phyloP scores from a whole-genome alignment of 768 basidiomycete genomes.

The Tulasnella sp. region DNA sequence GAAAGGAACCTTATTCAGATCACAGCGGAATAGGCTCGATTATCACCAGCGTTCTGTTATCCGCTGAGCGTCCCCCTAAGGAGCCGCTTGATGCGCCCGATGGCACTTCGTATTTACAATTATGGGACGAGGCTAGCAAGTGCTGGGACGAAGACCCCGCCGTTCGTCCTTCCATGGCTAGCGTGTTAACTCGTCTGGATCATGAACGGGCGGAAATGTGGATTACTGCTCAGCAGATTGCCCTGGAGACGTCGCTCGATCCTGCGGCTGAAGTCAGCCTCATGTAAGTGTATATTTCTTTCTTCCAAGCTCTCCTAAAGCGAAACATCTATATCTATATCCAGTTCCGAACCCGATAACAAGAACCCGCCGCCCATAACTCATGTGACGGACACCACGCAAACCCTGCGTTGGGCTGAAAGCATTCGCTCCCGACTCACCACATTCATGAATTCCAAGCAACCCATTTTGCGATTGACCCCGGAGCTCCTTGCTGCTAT shows the following conservation, averaged over 20 bases:
- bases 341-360: not conserved
- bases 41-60: not conserved
- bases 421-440: not conserved
- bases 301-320: not conserved
- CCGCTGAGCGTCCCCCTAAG: not conserved
- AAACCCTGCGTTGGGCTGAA: not conserved
- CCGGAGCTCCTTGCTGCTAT: not conserved
- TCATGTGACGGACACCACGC: not conserved
- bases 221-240: not conserved
- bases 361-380: not conserved
- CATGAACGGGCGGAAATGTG: not conserved
- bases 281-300: not conserved
- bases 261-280: not conserved
- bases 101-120: not conserved
- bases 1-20: not conserved
- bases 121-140: not conserved
- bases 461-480: not conserved
- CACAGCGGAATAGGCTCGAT: not conserved
- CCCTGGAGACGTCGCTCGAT: not conserved
- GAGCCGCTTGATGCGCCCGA: not conserved
- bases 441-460: not conserved
- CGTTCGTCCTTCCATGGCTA: not conserved
- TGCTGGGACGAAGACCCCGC: slow-evolving; percentile 5
- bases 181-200: not conserved
- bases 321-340: not conserved